Conservation (phyloP, 2,329 filamentous ascomycete genomes). For the Cordyceps farinosa region DNA sequence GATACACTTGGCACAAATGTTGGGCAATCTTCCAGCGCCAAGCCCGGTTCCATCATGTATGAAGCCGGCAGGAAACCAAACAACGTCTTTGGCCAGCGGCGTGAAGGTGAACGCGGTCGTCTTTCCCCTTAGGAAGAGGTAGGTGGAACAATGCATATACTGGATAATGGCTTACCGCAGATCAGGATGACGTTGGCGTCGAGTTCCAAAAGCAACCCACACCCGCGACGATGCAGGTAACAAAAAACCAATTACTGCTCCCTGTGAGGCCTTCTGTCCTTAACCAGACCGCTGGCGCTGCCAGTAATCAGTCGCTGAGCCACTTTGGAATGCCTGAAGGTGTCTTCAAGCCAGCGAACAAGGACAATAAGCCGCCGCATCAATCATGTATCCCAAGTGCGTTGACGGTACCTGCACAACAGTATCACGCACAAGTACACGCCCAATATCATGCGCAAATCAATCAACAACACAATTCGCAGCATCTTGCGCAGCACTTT, state of each 20-base stretch:
- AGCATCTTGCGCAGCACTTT: background rate
- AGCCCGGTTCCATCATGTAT: background rate
- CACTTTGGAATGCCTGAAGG: background rate
- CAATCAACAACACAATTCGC: background rate
- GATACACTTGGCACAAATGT: background rate
- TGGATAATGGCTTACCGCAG: background rate
- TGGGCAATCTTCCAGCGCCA: background rate
- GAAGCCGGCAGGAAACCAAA: background rate
- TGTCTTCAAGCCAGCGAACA: background rate
- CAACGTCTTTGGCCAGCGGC: background rate
- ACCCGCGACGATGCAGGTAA: background rate
- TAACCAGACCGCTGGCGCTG: background rate
- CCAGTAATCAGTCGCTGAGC: background rate
- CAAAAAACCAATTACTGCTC: background rate
- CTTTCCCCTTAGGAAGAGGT: conserved; percentile 29
- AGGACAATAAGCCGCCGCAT: background rate
- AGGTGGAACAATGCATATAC: background rate
- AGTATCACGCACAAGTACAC: background rate
- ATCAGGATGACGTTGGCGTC: background rate
- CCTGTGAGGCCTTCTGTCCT: background rate
- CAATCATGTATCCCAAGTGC: background rate
- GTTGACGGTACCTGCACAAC: background rate
- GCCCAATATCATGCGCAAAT: background rate
- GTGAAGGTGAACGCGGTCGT: conserved; percentile 19
- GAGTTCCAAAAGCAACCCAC: background rate